Base-by-base conservation (phyloP, 164 flowering plant genomes). In the Nymphaea thermarum region DNA sequence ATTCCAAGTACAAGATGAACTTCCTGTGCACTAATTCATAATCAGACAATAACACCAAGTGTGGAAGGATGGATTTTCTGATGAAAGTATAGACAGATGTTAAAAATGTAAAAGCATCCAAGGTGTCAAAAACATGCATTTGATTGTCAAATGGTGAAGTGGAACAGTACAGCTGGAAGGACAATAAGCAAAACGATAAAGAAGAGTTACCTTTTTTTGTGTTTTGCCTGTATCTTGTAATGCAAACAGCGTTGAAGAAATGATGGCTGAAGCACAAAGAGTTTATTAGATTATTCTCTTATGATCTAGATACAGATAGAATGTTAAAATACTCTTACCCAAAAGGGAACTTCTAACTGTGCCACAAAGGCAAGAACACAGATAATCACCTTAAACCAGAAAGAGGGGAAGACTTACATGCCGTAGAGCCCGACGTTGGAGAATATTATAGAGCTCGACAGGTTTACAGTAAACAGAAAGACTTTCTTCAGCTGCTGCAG, bases 391-490 rank as follows among this genome's bases (percentile, higher is more conserved):
- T 66, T 47, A 43, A 67, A 67, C 5, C 4, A 15, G 6, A 4
- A 12, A 42, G 4, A 17, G 44, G 18, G 11, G 60, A 68, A 68
- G 66, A 7, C 76, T 73, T 78, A 91, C 99, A 77, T 84, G 88
- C 72, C 72, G 76, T n/a, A 79, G 59, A 51, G 93, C 86, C 15
- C 99, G 98, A 18, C 98, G 89, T 67, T 90, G 93, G 68, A 94
- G 86, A 78, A 91, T 94, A 82, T 94, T 94, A 79, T 91, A 94
- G 43, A 94, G 81, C 74, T 94, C 99, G 42, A 94, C 96, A 71
- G 99, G 98, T 78, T 88, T 91, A 88, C 99, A 94, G 71, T 94
- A 94, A 25, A 81, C 68, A 42, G 96, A 83, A 25, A 94, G 84
- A 73, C 93, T 83, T 79, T 88, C 96, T 73, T 94, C 96, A 16